A percentile compares a stretch with the other conserved stretches of the same genome.
Conservation (phyloP, 1,139 yeast genomes). For the Pichia sp. region DNA sequence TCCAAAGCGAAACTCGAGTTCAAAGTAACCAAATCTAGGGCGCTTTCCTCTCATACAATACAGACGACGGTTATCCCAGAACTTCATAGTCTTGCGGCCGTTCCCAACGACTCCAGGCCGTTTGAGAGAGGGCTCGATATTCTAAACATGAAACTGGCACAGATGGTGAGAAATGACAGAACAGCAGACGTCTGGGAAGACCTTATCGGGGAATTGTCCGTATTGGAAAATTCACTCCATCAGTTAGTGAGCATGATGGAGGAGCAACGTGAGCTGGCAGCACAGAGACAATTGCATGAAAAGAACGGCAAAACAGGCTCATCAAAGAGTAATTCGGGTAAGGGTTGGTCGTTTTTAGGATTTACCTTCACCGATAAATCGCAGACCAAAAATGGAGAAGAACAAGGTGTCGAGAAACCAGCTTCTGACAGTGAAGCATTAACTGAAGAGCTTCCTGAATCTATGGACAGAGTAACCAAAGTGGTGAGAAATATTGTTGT, state of each 20-base stretch:
- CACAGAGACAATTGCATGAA: background rate
- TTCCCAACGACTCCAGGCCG: slow-evolving; percentile 11
- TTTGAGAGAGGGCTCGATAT: slow-evolving; percentile 19
- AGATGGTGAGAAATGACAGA: slow-evolving; percentile 18
- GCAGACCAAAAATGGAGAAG: background rate
- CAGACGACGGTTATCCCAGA: slow-evolving; percentile 13
- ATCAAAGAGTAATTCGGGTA: background rate
- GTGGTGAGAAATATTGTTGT: slow-evolving; percentile 18
- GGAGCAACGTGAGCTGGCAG: slow-evolving; percentile 1
- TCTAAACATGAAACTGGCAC: slow-evolving; percentile 13
- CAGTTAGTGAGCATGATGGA: slow-evolving; percentile 13
- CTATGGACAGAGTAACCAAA: slow-evolving; percentile 15
- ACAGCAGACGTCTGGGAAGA: slow-evolving; percentile 22
- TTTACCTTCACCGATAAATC: background rate
- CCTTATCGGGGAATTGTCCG: slow-evolving; percentile 19
- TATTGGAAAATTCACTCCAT: slow-evolving; percentile 14
- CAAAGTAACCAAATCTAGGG: slow-evolving; percentile 13
- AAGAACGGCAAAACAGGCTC: too few species aligned
- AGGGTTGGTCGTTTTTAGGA: slow-evolving; percentile 10
- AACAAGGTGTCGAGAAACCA: background rate
- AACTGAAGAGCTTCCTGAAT: background rate
- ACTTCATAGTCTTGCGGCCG: slow-evolving; percentile 2
- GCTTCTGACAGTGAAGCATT: background rate
- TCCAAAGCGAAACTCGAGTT: slow-evolving; percentile 13
- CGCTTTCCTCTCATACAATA: slow-evolving; percentile 13